Conservation (phyloP, 2,329 filamentous ascomycete species). For the Alternaria longipes region DNA sequence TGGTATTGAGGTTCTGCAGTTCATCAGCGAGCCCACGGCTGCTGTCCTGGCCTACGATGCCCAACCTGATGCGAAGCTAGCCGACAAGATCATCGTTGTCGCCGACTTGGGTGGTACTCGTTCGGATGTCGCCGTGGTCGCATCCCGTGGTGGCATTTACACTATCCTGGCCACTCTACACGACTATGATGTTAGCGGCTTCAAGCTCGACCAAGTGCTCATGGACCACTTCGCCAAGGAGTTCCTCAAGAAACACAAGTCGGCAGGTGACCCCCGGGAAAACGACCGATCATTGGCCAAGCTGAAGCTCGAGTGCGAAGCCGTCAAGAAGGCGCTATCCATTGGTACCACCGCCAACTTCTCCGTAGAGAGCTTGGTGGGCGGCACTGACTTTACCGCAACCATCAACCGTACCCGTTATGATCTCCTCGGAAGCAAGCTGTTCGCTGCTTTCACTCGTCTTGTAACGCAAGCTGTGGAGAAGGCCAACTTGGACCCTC, state of each 20-base stretch:
- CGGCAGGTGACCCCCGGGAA: slow-evolving; percentile 75
- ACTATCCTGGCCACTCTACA: slow-evolving; percentile 91
- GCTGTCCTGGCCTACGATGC: slow-evolving; percentile 92
- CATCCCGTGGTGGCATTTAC: slow-evolving; percentile 94
- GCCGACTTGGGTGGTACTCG: slow-evolving; percentile 92
- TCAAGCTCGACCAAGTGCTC: slow-evolving; percentile 86
- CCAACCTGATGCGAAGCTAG: slow-evolving; percentile 73
- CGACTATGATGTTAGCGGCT: slow-evolving; percentile 92
- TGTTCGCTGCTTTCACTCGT: slow-evolving; percentile 87
- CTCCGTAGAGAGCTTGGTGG: slow-evolving; percentile 88
- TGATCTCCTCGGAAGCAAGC: slow-evolving; percentile 85
- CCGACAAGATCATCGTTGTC: slow-evolving; percentile 91
- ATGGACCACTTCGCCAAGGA: slow-evolving; percentile 99
- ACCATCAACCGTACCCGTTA: slow-evolving; percentile 94
- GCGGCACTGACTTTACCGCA: slow-evolving; percentile 88
- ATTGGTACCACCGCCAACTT: slow-evolving; percentile 88
- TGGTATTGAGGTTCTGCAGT: slow-evolving; percentile 87
- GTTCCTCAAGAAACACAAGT: slow-evolving; percentile 96
- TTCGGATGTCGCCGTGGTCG: slow-evolving; percentile 89
- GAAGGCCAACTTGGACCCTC: slow-evolving; percentile 90
- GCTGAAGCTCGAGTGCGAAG: slow-evolving; percentile 89
- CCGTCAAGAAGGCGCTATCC: slow-evolving; percentile 89
- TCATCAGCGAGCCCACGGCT: slow-evolving; percentile 90
- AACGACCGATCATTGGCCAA: slow-evolving; percentile 87
- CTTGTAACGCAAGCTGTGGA: slow-evolving; percentile 85